Evolutionary conservation across 2,329 filamentous ascomycete genomes (phyloP).

Genomic region (Albifimbria verrucaria): DNA sequence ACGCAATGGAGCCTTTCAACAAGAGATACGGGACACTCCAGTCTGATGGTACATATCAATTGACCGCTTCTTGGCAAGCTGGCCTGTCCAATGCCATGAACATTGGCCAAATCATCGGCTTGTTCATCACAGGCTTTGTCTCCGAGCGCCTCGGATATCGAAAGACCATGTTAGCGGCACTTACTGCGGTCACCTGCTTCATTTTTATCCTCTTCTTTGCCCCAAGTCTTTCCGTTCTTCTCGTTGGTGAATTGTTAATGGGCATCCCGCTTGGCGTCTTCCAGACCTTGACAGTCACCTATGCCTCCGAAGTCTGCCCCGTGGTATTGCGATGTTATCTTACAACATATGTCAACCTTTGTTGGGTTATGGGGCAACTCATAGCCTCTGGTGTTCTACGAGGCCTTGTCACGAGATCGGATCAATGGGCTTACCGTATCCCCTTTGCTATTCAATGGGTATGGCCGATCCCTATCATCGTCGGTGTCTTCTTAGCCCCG

Average conservation of each 20-base stretch:
- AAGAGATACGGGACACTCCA: not conserved
- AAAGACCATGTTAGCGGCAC: conserved; percentile 49
- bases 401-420: conserved; percentile 23
- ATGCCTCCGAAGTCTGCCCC: conserved; percentile 42
- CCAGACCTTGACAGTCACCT: conserved; percentile 37
- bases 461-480: conserved; percentile 25
- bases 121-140: conserved; percentile 17
- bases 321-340: conserved; percentile 37
- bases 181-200: conserved; percentile 25
- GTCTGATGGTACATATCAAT: conserved; percentile 13
- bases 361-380: conserved; percentile 39
- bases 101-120: conserved; percentile 15
- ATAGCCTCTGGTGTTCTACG: conserved; percentile 31
- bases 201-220: conserved; percentile 31
- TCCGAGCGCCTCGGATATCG: conserved; percentile 22
- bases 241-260: conserved; percentile 44
- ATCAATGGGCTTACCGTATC: conserved; percentile 34
- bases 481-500: conserved; percentile 24
- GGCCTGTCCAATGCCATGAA: conserved; percentile 11
- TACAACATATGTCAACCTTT: conserved; percentile 40
- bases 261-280: conserved; percentile 41
- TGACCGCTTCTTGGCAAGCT: conserved; percentile 15
- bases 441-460: conserved; percentile 36
- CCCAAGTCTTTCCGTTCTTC: conserved; percentile 32
- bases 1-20: not conserved